Percentiles rank a stretch among this genome's conserved stretches.
These are phyloP conservation scores for Hypoxylon fuscum DNA, from an alignment of 495 filamentous ascomycete species.

Conservation along the genomic window DNA sequence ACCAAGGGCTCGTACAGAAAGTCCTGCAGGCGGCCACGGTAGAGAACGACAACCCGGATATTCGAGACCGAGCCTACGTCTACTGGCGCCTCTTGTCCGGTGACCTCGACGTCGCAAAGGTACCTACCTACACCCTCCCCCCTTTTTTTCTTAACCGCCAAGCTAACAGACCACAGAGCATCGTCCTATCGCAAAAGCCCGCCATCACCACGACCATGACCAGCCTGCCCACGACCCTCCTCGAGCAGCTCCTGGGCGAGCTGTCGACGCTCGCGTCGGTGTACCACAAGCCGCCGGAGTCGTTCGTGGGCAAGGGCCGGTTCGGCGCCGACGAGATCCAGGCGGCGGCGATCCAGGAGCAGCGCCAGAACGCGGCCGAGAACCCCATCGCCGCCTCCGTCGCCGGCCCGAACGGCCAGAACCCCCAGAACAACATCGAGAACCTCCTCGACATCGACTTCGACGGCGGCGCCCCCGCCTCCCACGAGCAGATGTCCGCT, in stretches of 20 bases:
- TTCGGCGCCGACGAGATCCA: conserved; percentile 96
- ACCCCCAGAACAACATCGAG: conserved; percentile 80
- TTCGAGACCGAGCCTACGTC: conserved; percentile 95
- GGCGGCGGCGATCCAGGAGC: conserved; percentile 94
- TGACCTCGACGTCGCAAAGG: conserved; percentile 86
- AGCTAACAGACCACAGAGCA: conserved; percentile 63
- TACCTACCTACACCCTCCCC: conserved; percentile 37
- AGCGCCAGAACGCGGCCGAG: conserved; percentile 88
- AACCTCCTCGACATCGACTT: conserved; percentile 99
- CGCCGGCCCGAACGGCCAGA: conserved; percentile 67
- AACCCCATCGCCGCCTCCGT: conserved; percentile 91
- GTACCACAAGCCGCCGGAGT: conserved; percentile 98
- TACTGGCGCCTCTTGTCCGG: conserved; percentile 98
- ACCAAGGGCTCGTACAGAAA: conserved; percentile 89
- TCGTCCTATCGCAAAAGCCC: conserved; percentile 93
- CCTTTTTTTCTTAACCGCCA: not conserved
- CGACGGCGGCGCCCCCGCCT: conserved; percentile 91
- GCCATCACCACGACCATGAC: conserved; percentile 93
- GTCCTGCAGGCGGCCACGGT: conserved; percentile 91
- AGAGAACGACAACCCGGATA: conserved; percentile 96
- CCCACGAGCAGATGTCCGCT: conserved; percentile 75
- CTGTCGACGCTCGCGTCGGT: conserved; percentile 97
- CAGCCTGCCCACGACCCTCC: conserved; percentile 80
- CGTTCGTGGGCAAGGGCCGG: conserved; percentile 93
- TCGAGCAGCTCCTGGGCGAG: conserved; percentile 87